Percentiles rank a stretch among this genome's conserved stretches.
Evolutionary conservation across 2,329 filamentous ascomycete species (phyloP).

Genomic region (Cercospora berteroae): DNA sequence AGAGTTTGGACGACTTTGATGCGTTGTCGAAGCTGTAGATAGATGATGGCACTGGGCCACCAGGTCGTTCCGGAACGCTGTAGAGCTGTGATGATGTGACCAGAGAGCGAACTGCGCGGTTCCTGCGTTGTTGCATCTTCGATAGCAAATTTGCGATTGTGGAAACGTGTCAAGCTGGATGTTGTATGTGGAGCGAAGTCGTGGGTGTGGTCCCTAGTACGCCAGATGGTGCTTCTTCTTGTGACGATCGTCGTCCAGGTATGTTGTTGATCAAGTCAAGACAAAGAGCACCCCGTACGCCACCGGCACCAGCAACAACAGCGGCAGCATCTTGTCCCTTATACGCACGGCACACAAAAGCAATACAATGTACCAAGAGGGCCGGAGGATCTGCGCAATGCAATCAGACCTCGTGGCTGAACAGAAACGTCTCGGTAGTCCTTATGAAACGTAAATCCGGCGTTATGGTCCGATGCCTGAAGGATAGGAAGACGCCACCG

Average conservation of each 20-base stretch:
- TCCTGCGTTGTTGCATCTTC: not conserved
- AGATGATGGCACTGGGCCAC: not conserved
- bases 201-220: not conserved
- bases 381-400: not conserved
- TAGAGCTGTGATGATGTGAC: constrained; percentile 6
- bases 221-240: not conserved
- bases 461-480: not conserved
- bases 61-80: constrained; percentile 7
- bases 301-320: constrained; percentile 18
- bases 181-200: not conserved
- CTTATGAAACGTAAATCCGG: constrained; percentile 1
- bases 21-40: constrained; percentile 3
- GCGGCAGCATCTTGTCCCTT: constrained; percentile 16
- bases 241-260: not conserved
- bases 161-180: not conserved
- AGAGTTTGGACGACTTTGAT: not conserved
- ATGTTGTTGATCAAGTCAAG: constrained; percentile 15
- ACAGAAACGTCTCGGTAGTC: constrained; percentile 4
- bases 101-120: constrained; percentile 5
- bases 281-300: constrained; percentile 20
- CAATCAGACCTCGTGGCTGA: constrained; percentile 2
- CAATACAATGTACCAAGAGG: not conserved
- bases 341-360: not conserved
- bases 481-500: not conserved
- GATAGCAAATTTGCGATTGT: not conserved